Evolutionary conservation across 306 rosid genomes (phyloP).

Genomic region (Prunus padus): DNA sequence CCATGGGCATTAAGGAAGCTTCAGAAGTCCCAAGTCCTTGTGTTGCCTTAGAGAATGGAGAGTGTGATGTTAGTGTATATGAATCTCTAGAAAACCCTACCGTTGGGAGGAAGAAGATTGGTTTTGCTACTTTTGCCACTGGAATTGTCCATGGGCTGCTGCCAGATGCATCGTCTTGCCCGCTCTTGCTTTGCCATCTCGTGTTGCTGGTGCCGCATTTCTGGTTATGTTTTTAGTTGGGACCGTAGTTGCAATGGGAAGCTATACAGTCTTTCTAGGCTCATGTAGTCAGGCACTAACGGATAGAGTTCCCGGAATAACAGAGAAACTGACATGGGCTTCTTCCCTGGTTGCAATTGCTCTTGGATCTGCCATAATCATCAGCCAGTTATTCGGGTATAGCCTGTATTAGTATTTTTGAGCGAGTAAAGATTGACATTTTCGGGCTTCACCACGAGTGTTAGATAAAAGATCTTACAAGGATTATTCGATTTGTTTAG

Average conservation of each 20-base stretch:
- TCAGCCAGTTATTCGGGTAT: slow-evolving; percentile 82
- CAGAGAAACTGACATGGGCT: slow-evolving; percentile 95
- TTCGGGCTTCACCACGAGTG: slow-evolving; percentile 21
- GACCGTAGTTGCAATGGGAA: slow-evolving; percentile 90
- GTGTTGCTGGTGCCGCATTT: slow-evolving; percentile 87
- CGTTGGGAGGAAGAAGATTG: slow-evolving; percentile 66
- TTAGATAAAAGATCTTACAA: slow-evolving; percentile 22
- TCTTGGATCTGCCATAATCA: slow-evolving; percentile 73
- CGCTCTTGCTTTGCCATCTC: slow-evolving; percentile 90
- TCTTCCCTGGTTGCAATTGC: slow-evolving; percentile 91
- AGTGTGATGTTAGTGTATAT: slow-evolving; percentile 55
- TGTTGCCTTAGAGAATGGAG: slow-evolving; percentile 76
- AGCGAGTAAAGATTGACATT: slow-evolving; percentile 19
- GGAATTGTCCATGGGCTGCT: slow-evolving; percentile 93
- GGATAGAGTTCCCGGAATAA: slow-evolving; percentile 80
- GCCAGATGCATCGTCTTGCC: slow-evolving; percentile 95
- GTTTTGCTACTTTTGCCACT: slow-evolving; percentile 94
- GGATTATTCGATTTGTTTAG: slow-evolving; percentile 31
- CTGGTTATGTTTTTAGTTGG: slow-evolving; percentile 85
- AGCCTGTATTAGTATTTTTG: slow-evolving; percentile 60
- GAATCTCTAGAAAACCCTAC: slow-evolving; percentile 54
- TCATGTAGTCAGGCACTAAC: slow-evolving; percentile 81
- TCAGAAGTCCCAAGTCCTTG: slow-evolving; percentile 70
- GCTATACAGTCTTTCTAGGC: slow-evolving; percentile 86
- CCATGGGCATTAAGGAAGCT: slow-evolving; percentile 87